Base-by-base conservation (phyloP, 352 stramenopile genomes). In the Hyaloperonospora brassicae region DNA sequence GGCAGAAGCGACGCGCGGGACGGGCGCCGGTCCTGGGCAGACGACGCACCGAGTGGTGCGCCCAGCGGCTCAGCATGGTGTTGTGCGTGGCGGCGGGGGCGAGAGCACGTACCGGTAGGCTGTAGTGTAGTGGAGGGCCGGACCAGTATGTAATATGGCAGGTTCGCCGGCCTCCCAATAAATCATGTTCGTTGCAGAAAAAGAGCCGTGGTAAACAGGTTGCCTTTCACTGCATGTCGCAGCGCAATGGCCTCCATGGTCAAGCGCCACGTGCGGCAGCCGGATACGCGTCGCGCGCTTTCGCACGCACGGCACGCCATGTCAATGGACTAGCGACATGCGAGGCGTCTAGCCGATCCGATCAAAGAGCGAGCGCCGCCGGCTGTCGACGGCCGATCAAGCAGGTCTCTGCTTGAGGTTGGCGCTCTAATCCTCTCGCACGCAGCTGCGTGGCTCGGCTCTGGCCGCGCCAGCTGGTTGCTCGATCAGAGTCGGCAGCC, bases 151-250 rank as follows among this genome's bases (percentile, higher is more conserved):
- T 22, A 2, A 6, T 43, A 21, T 2, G 3, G 13, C 11, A 52
- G 34, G 47, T 48, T 52, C 0, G 45, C 17, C 1, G 22, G 24
- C 27, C 21, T n/a, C n/a, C 5, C 42, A 52, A 47, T 70, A 70
- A 70, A 70, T 70, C 62, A 70, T 69, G 47, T 66, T 13, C 14
- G 50, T 41, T 59, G 49, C 62, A 70, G 49, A 66, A 66, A 69
- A 65, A 43, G 52, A 45, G 35, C 48, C 9, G 7, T 10, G 31
- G 10, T 51, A 58, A 55, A 52, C 34, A 39, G 22, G 45, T 2
- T 52, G 10, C 10, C 23, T 21, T 34, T 34, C 0, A 34, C 27
- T 34, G 8, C 8, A 4, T 34, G 27, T 34, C 27, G 8, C 4
- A 34, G 8, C 27, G 4, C 27, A 34, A 34, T 34, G 27, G 27